Conservation (phyloP, 768 basidiomycete species). For the Leccinum imitatum region DNA sequence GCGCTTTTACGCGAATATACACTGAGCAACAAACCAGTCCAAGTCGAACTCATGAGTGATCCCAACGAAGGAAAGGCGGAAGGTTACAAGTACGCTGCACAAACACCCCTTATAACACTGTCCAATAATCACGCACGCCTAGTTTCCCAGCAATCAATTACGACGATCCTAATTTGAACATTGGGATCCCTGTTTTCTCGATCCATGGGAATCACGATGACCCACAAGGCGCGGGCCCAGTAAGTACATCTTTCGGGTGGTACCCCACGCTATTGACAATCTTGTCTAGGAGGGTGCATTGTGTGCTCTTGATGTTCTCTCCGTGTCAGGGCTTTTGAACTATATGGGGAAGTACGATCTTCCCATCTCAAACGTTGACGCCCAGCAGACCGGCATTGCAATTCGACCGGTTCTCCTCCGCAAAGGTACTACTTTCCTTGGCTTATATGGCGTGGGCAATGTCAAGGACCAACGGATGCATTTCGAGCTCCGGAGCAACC, state of each 20-base stretch:
- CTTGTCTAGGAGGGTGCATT: conserved; percentile 84
- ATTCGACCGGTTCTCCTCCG: conserved; percentile 88
- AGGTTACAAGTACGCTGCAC: conserved; percentile 68
- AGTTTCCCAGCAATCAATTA: conserved; percentile 98
- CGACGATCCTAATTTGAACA: conserved; percentile 93
- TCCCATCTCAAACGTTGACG: conserved; percentile 64
- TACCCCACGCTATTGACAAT: background rate
- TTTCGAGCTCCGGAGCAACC: conserved; percentile 89
- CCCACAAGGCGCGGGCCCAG: conserved; percentile 92
- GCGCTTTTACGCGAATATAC: conserved; percentile 90
- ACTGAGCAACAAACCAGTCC: conserved; percentile 83
- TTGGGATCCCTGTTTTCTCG: conserved; percentile 96
- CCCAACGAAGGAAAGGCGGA: conserved; percentile 86
- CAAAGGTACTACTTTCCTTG: conserved; percentile 85
- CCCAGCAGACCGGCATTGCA: conserved; percentile 71
- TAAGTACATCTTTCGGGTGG: conserved; percentile 37
- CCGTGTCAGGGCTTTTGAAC: conserved; percentile 90
- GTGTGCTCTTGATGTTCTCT: conserved; percentile 92
- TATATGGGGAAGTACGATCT: conserved; percentile 98
- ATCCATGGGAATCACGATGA: conserved; percentile 99
- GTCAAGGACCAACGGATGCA: conserved; percentile 97
- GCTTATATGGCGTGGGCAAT: conserved; percentile 94
- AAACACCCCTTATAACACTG: background rate
- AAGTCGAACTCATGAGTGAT: conserved; percentile 89
- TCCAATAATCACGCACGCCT: conserved; percentile 3